A percentile compares a stretch with the other conserved stretches of the same genome.
phyloP scores from a whole-genome alignment of 169 alveolate genomes.

The Plasmodium ovale region DNA sequence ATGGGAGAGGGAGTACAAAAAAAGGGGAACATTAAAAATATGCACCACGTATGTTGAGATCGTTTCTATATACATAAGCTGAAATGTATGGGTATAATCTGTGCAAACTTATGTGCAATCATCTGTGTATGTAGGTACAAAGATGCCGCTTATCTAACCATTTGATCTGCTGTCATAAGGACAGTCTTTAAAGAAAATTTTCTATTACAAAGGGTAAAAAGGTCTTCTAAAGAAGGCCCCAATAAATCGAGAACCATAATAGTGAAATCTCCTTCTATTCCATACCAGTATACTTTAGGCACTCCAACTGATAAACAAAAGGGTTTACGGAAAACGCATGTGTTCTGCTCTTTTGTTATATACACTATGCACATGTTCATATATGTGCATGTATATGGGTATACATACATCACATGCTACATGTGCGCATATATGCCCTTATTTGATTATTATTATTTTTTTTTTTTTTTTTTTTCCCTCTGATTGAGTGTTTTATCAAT shows the following conservation, averaged over 20 bases:
- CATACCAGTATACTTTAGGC: slow-evolving; percentile 98
- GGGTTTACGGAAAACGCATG: not conserved
- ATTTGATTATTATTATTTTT: not conserved
- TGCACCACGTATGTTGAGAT: too few relatives aligned
- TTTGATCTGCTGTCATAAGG: slow-evolving; percentile 96
- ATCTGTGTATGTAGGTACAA: too few relatives aligned
- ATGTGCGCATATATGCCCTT: too few relatives aligned
- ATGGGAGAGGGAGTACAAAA: not conserved
- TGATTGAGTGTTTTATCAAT: not conserved
- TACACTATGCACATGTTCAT: not conserved
- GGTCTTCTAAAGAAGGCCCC: slow-evolving; percentile 98
- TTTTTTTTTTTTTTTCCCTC: not conserved
- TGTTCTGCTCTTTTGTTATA: not conserved
- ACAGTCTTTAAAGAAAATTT: slow-evolving; percentile 96
- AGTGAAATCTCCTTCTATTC: slow-evolving; percentile 98
- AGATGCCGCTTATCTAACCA: slow-evolving; percentile 88
- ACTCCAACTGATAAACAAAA: slow-evolving; percentile 88
- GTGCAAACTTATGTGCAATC: too few relatives aligned
- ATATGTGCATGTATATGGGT: not conserved
- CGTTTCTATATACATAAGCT: too few relatives aligned
- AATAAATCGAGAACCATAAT: slow-evolving; percentile 97
- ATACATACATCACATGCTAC: not conserved
- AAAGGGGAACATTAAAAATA: not conserved
- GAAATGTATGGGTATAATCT: too few relatives aligned
- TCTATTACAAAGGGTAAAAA: slow-evolving; percentile 95